These are phyloP conservation scores for Periconia sp. DNA, from an alignment of 2,329 filamentous ascomycete genomes.

Conservation along the genomic window DNA sequence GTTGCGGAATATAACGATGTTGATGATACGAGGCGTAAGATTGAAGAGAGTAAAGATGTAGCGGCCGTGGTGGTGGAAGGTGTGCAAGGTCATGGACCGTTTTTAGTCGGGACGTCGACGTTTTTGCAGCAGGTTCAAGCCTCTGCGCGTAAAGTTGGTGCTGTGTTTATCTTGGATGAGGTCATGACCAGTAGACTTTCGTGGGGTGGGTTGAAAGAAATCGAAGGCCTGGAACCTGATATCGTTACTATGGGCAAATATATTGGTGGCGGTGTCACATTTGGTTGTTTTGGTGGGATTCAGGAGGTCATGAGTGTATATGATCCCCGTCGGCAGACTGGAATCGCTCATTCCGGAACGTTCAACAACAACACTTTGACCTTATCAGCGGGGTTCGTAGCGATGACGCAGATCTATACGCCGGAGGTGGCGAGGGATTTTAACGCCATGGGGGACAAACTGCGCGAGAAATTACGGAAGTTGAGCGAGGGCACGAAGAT, in stretches of 20 bases:
- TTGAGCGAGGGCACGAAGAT: conserved; percentile 36
- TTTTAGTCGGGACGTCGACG: conserved; percentile 51
- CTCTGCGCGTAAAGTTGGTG: conserved; percentile 52
- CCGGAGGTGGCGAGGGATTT: conserved; percentile 30
- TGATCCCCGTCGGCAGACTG: conserved; percentile 49
- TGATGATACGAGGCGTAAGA: conserved; percentile 46
- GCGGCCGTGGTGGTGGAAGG: conserved; percentile 68
- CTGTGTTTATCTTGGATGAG: conserved; percentile 69
- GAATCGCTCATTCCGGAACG: conserved; percentile 61
- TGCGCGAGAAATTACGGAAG: conserved; percentile 28
- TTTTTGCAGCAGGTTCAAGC: conserved; percentile 58
- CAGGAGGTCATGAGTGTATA: conserved; percentile 61
- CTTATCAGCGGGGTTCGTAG: conserved; percentile 58
- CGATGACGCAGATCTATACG: conserved; percentile 40
- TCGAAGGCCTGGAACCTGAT: conserved; percentile 22
- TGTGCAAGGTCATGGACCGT: conserved; percentile 66
- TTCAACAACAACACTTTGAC: conserved; percentile 69
- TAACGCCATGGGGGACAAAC: conserved; percentile 33
- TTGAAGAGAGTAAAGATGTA: conserved; percentile 48
- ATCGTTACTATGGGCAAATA: conserved; percentile 68
- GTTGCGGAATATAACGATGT: conserved; percentile 65
- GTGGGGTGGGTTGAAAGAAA: conserved; percentile 20
- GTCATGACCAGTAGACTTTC: conserved; percentile 39
- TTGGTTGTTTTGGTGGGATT: conserved; percentile 67
- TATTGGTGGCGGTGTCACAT: conserved; percentile 66